phyloP scores from a whole-genome alignment of 768 basidiomycete species.

The Pisolithus microcarpus region DNA sequence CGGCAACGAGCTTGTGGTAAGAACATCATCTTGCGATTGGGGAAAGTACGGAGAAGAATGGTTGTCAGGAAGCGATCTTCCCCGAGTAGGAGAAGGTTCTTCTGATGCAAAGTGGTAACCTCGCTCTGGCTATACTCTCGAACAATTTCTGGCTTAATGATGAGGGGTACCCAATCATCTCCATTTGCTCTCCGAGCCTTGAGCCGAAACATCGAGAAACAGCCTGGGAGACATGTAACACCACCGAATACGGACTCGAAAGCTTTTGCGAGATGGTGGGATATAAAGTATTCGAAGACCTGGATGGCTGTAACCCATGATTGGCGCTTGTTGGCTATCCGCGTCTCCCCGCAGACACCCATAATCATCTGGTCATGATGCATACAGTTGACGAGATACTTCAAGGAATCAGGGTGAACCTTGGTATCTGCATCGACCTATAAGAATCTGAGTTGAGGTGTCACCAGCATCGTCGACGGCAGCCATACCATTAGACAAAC shows the following conservation, averaged over 20 bases:
- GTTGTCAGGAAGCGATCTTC: conserved; percentile 99
- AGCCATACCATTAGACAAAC: conserved; percentile 86
- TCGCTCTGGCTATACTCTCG: conserved; percentile 94
- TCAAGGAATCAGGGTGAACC: conserved; percentile 85
- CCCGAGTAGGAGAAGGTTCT: conserved; percentile 91
- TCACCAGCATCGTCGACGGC: background rate
- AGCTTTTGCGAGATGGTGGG: conserved; percentile 95
- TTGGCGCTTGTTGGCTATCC: conserved; percentile 96
- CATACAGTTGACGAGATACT: conserved; percentile 94
- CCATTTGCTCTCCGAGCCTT: conserved; percentile 85
- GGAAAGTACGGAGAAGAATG: conserved; percentile 92
- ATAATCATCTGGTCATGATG: conserved; percentile 98
- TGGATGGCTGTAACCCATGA: conserved; percentile 99
- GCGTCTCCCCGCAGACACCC: conserved; percentile 98
- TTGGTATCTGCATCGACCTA: conserved; percentile 99
- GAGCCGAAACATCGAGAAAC: conserved; percentile 98
- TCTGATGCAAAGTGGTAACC: conserved; percentile 93
- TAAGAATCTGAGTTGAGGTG: conserved; percentile 8
- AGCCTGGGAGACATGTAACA: conserved; percentile 98
- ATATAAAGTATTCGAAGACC: conserved; percentile 98
- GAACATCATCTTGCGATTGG: conserved; percentile 99
- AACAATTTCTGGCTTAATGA: conserved; percentile 95
- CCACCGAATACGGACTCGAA: conserved; percentile 99
- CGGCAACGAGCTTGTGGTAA: conserved; percentile 91
- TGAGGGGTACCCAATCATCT: conserved; percentile 96